Percentiles rank a stretch among this genome's conserved stretches.
phyloP scores from a whole-genome alignment of 2,329 filamentous ascomycete species.

The Byssothecium circinans region DNA sequence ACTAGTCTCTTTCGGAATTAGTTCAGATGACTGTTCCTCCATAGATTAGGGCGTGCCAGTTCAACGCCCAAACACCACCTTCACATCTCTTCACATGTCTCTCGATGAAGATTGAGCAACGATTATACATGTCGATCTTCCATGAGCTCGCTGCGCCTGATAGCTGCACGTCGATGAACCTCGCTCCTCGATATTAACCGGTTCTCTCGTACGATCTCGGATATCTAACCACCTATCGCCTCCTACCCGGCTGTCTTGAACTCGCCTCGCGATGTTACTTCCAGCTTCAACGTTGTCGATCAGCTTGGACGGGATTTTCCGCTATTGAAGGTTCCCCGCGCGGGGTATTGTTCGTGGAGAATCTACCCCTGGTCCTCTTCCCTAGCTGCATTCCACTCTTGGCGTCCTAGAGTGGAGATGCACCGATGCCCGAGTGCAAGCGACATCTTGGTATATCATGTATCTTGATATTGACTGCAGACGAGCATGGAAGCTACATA shows the following conservation, averaged over 20 bases:
- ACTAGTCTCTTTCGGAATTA: no score
- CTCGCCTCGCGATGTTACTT: neutral
- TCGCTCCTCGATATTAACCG: neutral
- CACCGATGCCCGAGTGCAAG: constrained; percentile 27
- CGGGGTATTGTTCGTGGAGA: constrained; percentile 17
- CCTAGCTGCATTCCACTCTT: constrained; percentile 22
- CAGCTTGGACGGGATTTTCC: neutral
- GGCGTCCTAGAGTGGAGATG: constrained; percentile 22
- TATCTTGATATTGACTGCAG: constrained; percentile 12
- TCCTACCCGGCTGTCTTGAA: neutral
- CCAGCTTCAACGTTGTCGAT: neutral
- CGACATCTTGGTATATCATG: constrained; percentile 10
- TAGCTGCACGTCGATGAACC: no score
- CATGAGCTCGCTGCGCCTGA: no score
- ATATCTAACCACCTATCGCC: neutral
- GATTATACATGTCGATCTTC: no score
- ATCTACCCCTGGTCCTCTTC: constrained; percentile 14
- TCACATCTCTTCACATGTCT: no score
- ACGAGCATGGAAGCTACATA: constrained; percentile 21
- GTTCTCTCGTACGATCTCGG: neutral
- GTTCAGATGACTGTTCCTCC: no score
- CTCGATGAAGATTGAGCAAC: no score
- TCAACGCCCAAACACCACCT: no score
- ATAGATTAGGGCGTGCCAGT: no score
- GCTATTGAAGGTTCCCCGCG: neutral